Evolutionary conservation across 192 early-diverging fungal genomes (phyloP).

Genomic region (Rhizophagus sp.): DNA sequence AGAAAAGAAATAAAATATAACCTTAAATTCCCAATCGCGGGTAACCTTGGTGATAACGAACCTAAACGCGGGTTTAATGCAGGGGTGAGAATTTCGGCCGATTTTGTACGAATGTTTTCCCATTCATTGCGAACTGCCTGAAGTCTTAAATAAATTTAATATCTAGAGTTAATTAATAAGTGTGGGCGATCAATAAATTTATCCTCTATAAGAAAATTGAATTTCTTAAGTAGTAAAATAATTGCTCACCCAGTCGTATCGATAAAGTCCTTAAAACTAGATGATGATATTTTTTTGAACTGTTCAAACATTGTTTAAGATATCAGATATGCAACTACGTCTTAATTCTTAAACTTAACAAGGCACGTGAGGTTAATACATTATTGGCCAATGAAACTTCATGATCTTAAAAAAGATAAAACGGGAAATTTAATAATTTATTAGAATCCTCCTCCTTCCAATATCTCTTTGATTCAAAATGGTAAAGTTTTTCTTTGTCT

Average conservation of each 20-base stretch:
- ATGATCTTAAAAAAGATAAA: too few species aligned
- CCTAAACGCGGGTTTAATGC: not conserved
- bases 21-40: not conserved
- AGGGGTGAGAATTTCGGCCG: slow-evolving; percentile 19
- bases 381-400: too few species aligned
- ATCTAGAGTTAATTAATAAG: not conserved
- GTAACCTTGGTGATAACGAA: not conserved
- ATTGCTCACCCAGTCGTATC: slow-evolving; percentile 4
- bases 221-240: not conserved
- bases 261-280: slow-evolving; percentile 17
- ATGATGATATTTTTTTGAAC: slow-evolving; percentile 3
- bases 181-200: not conserved
- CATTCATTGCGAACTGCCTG: not conserved
- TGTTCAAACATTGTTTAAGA: slow-evolving; percentile 15
- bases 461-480: too few species aligned
- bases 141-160: not conserved
- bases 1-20: not conserved
- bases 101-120: slow-evolving; percentile 4
- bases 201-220: slow-evolving; percentile 13
- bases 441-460: too few species aligned
- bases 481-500: too few species aligned
- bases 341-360: too few species aligned
- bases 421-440: too few species aligned
- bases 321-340: too few species aligned
- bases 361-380: too few species aligned